A percentile compares a stretch with the other conserved stretches of the same genome.
phyloP scores from a whole-genome alignment of 169 alveolate genomes.

The Plasmodium vinckei region DNA sequence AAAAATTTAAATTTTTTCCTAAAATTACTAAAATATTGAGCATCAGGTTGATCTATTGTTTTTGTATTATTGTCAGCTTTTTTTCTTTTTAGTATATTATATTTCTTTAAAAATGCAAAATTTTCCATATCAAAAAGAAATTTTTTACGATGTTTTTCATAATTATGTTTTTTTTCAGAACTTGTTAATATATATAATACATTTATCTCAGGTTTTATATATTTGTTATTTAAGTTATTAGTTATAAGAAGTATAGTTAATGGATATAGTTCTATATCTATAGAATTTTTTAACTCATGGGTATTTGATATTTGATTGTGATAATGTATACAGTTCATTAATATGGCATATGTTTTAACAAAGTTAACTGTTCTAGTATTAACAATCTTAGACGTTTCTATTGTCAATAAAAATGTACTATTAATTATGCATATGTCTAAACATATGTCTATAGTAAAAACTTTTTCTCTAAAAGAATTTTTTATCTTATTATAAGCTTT shows the following conservation, averaged over 20 bases:
- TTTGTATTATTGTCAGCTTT: conserved; percentile 7
- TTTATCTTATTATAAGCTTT: conserved; percentile 66
- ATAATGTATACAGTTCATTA: conserved; percentile 74
- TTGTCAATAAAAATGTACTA: conserved; percentile 55
- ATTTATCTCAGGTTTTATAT: conserved; percentile 56
- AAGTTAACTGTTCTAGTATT: conserved; percentile 32
- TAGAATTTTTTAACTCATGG: conserved; percentile 61
- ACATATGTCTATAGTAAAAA: conserved; percentile 70
- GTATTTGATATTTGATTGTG: conserved; percentile 76
- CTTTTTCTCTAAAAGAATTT: conserved; percentile 70
- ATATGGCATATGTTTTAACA: conserved; percentile 71
- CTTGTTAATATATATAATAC: conserved; percentile 57
- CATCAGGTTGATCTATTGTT: conserved; percentile 9
- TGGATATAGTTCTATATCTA: conserved; percentile 69
- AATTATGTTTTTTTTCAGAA: conserved; percentile 20
- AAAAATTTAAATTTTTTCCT: conserved; percentile 49
- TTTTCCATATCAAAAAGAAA: conserved; percentile 40
- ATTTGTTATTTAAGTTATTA: conserved; percentile 67
- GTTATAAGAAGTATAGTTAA: conserved; percentile 49
- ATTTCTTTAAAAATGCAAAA: conserved; percentile 69
- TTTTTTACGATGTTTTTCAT: conserved; percentile 19
- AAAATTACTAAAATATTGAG: conserved; percentile 33
- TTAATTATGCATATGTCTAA: conserved; percentile 65
- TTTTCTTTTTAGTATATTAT: conserved; percentile 31
- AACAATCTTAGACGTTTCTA: conserved; percentile 39